These are phyloP conservation scores for Basipetospora chlamydospora DNA, from an alignment of 2,329 filamentous ascomycete species.

Conservation along the genomic window DNA sequence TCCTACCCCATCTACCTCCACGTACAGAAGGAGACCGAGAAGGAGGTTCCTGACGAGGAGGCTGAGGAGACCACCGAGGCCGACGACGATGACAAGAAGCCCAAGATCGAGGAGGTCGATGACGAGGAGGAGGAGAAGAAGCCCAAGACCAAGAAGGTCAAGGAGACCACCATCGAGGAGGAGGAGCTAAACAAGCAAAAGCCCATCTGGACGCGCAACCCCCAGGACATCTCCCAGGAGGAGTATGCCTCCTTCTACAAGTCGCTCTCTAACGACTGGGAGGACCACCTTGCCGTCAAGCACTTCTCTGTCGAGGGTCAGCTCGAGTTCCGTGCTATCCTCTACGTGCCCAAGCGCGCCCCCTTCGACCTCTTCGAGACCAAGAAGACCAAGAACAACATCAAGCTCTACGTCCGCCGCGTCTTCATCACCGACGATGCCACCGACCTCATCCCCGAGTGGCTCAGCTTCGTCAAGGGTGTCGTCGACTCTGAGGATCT, in stretches of 20 bases:
- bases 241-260: conserved; percentile 99
- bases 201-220: conserved; percentile 99
- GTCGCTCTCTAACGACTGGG: conserved; percentile 99
- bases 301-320: conserved; percentile 99
- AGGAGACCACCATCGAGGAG: conserved; percentile 97
- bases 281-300: conserved; percentile 98
- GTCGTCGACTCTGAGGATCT: conserved; percentile 99
- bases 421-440: conserved; percentile 99
- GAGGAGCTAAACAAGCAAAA: conserved; percentile 99
- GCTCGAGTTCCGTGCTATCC: conserved; percentile 98
- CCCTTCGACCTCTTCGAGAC: conserved; percentile 99
- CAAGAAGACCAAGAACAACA: conserved; percentile 99
- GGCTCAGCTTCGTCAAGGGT: conserved; percentile 99
- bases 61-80: conserved; percentile 52
- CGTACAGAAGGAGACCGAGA: conserved; percentile 98
- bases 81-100: conserved; percentile 89
- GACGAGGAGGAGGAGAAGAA: conserved; percentile 82
- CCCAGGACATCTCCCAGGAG: conserved; percentile 83
- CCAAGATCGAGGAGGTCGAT: conserved; percentile 80
- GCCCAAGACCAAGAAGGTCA: conserved; percentile 98
- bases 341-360: conserved; percentile 98
- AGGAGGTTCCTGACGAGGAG: conserved; percentile 93
- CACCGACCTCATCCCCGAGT: conserved; percentile 97
- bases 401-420: conserved; percentile 99
- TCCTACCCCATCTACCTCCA: conserved; percentile 99